These are phyloP conservation scores for Wickerhamiella alocasiicola DNA, from an alignment of 805 yeast species.

Conservation along the genomic window DNA sequence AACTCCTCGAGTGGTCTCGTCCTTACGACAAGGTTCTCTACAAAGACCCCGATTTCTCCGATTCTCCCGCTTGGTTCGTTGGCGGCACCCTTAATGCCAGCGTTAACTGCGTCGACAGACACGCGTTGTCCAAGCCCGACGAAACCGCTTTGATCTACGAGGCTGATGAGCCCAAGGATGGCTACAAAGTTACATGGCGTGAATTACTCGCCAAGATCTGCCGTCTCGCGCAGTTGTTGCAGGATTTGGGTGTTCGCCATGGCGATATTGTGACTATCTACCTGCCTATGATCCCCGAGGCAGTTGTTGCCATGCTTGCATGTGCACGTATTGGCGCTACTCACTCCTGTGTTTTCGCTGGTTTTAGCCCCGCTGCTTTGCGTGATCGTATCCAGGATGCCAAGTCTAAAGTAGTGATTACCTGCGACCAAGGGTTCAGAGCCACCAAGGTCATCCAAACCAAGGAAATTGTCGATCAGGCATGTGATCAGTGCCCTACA, in stretches of 20 bases:
- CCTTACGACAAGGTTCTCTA: slow-evolving; percentile 48
- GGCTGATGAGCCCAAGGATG: slow-evolving; percentile 78
- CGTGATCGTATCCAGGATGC: slow-evolving; percentile 86
- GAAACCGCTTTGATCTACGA: slow-evolving; percentile 64
- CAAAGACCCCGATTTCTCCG: slow-evolving; percentile 21
- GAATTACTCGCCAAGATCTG: slow-evolving; percentile 77
- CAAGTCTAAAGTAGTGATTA: slow-evolving; percentile 70
- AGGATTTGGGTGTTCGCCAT: slow-evolving; percentile 73
- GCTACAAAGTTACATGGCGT: slow-evolving; percentile 65
- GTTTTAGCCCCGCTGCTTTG: slow-evolving; percentile 86
- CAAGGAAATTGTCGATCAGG: slow-evolving; percentile 92
- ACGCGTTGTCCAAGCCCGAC: slow-evolving; percentile 77
- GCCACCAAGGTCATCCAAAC: slow-evolving; percentile 79
- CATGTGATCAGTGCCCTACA: slow-evolving; percentile 52
- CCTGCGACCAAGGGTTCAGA: slow-evolving; percentile 90
- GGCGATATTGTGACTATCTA: slow-evolving; percentile 97
- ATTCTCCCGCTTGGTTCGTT: slow-evolving; percentile 70
- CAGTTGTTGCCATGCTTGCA: slow-evolving; percentile 86
- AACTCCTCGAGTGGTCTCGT: slow-evolving; percentile 63
- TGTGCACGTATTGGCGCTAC: slow-evolving; percentile 88
- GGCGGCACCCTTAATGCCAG: slow-evolving; percentile 89
- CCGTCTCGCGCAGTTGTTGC: slow-evolving; percentile 72
- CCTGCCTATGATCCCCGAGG: slow-evolving; percentile 97
- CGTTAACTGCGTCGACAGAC: slow-evolving; percentile 91
- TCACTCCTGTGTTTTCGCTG: slow-evolving; percentile 94